Percentiles rank a stretch among this genome's conserved stretches.
Evolutionary conservation across 192 early-diverging fungal genomes (phyloP).

Genomic region (Pilaira anomala): DNA sequence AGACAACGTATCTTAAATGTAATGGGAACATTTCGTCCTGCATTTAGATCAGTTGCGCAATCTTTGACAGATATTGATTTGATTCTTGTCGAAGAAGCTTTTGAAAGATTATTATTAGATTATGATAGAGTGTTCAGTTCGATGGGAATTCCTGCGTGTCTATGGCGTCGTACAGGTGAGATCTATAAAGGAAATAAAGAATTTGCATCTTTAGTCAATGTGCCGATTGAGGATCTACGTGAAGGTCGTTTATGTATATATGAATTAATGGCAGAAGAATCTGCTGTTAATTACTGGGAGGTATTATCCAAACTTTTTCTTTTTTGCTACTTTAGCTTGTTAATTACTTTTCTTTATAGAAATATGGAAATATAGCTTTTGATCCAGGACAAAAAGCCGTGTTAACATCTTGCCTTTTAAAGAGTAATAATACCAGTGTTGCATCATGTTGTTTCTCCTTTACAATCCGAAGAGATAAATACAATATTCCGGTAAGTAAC

Average conservation of each 20-base stretch:
- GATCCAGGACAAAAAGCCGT: slow-evolving; percentile 96
- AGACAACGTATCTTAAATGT: slow-evolving; percentile 82
- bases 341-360: slow-evolving; percentile 34
- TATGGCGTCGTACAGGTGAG: slow-evolving; percentile 95
- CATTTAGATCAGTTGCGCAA: slow-evolving; percentile 84
- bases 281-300: slow-evolving; percentile 97
- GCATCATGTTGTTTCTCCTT: slow-evolving; percentile 92
- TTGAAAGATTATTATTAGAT: slow-evolving; percentile 91
- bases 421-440: slow-evolving; percentile 45
- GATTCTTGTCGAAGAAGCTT: slow-evolving; percentile 92
- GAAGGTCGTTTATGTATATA: slow-evolving; percentile 61
- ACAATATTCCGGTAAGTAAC: slow-evolving; percentile 62
- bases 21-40: slow-evolving; percentile 85
- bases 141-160: slow-evolving; percentile 92
- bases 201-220: slow-evolving; percentile 84
- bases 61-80: slow-evolving; percentile 91
- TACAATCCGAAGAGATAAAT: slow-evolving; percentile 91
- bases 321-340: not conserved
- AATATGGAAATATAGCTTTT: slow-evolving; percentile 97
- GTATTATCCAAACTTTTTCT: slow-evolving; percentile 21
- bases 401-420: slow-evolving; percentile 86
- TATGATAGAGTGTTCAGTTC: slow-evolving; percentile 93
- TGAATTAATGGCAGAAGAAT: slow-evolving; percentile 87
- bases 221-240: slow-evolving; percentile 78
- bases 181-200: slow-evolving; percentile 96